Base-by-base conservation (phyloP, 441 rosid species). In the Isatis lusitanica region DNA sequence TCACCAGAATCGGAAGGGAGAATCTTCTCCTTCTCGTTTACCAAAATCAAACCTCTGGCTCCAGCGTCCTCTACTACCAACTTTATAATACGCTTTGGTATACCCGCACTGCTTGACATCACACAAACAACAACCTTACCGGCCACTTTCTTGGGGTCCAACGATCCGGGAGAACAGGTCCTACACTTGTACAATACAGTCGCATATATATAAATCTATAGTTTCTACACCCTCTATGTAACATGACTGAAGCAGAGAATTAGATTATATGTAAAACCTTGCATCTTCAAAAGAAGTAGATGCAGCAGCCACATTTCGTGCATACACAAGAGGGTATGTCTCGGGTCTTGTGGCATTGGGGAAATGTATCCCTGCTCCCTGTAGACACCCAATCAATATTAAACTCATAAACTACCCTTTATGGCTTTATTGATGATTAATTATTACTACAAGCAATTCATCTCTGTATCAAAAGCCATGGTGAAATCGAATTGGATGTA, bases 311-410 rank as follows among this genome's bases (percentile, higher is more conserved):
- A 68, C 86, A 61, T 70, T 76, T 73, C 81, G 79, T 62, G 88
- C 94, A 77, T 77, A 84, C 71, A 73, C 90, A 44, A 90, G 79
- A 58, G 94, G 92, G 57, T 84, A 86, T 38, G 85, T 70, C 78
- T 75, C 71, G 2, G 85, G 76, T 39, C 72, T 55, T 21, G 85
- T 81, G 28, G 83, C 85, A 48, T 87, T 88, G 5, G 91, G 83
- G 70, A 90, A 83, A 75, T 76, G 85, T 51, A 92, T 87, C 71
- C 90, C 91, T 31, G 87, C 79, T 43, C 97, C 97, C 96, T 92
- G 31, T 18, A 42, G 24, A 38, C 36, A 39, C 58, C 24, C 44
- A 48, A 15, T 1, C 15, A 71, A 31, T 13, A 3, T 8, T 40
- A 16, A 40, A 24, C 26, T 24, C 8, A 44, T 44, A 15, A 1